These are phyloP conservation scores for Rhodomyrtus tomentosa DNA, from an alignment of 345 rosid species.

Conservation along the genomic window DNA sequence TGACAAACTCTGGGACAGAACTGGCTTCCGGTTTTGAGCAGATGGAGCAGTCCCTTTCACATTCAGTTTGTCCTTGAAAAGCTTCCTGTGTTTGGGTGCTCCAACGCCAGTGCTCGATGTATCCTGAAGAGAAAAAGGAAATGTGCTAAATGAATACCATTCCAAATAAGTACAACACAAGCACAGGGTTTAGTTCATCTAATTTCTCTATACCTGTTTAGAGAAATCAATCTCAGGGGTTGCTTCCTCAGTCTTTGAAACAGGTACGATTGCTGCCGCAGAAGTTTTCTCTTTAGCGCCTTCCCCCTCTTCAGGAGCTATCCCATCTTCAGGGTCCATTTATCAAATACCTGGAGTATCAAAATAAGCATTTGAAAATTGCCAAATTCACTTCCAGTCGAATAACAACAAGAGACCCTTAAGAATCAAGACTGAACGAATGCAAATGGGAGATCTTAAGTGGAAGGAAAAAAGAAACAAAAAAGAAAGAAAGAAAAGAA, in stretches of 20 bases:
- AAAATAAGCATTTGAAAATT: background rate
- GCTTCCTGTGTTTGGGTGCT: slow-evolving; percentile 27
- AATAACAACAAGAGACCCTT: background rate
- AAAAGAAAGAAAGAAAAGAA: background rate
- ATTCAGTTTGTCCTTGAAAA: slow-evolving; percentile 37
- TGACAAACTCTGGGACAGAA: slow-evolving; percentile 61
- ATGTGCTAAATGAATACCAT: background rate
- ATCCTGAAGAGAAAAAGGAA: slow-evolving; percentile 26
- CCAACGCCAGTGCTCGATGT: slow-evolving; percentile 4
- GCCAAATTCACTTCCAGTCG: background rate
- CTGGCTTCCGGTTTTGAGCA: slow-evolving; percentile 29
- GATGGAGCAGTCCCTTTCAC: slow-evolving; percentile 25
- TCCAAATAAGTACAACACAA: background rate
- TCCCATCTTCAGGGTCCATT: slow-evolving; percentile 55
- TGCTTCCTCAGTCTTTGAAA: slow-evolving; percentile 23
- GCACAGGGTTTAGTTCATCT: background rate
- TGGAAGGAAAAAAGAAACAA: background rate
- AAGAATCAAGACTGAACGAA: background rate
- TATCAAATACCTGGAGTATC: background rate
- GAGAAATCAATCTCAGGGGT: background rate
- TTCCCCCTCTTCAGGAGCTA: slow-evolving; percentile 21
- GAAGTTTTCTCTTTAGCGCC: slow-evolving; percentile 11
- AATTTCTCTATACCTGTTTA: background rate
- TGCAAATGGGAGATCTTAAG: background rate
- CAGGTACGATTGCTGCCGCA: slow-evolving; percentile 14